Evolutionary conservation across 2,329 filamentous ascomycete genomes (phyloP).

Genomic region (Colletotrichum paranaense): DNA sequence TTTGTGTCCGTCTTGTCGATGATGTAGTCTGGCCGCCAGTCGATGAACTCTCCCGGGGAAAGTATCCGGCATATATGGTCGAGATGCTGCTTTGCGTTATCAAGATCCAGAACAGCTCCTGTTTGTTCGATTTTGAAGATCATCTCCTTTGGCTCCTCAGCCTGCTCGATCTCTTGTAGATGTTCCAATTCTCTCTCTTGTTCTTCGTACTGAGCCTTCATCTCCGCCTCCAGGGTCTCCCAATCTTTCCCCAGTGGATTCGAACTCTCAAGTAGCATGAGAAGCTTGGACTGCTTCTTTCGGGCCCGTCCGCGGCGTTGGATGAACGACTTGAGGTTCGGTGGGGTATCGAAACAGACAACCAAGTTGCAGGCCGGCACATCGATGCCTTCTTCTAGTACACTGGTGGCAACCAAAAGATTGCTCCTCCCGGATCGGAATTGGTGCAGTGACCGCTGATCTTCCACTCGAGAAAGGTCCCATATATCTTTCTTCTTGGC

Average conservation of each 20-base stretch:
- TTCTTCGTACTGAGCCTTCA: conserved; percentile 77
- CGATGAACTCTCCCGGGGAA: conserved; percentile 67
- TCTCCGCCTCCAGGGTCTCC: conserved; percentile 75
- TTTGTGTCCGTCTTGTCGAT: conserved; percentile 53
- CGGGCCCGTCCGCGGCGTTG: conserved; percentile 67
- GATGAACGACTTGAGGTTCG: conserved; percentile 67
- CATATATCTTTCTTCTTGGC: conserved; percentile 53
- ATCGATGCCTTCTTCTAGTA: conserved; percentile 76
- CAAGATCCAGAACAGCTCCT: conserved; percentile 75
- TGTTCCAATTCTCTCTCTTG: conserved; percentile 64
- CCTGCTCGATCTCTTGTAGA: conserved; percentile 60
- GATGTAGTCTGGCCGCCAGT: conserved; percentile 76
- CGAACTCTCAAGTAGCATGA: conserved; percentile 54
- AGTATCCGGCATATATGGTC: conserved; percentile 82
- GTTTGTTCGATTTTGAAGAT: conserved; percentile 54
- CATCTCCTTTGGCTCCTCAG: conserved; percentile 40
- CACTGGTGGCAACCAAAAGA: conserved; percentile 71
- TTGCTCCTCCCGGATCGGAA: conserved; percentile 68
- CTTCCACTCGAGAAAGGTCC: conserved; percentile 46
- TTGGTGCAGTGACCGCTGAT: conserved; percentile 49
- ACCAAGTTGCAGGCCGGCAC: conserved; percentile 73
- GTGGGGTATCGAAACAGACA: conserved; percentile 64
- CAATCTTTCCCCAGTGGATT: conserved; percentile 59
- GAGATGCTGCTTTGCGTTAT: conserved; percentile 81
- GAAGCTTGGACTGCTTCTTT: conserved; percentile 61